Evolutionary conservation across 805 yeast genomes (phyloP), one percentile per base, ranked within the genome.

Genomic region (Candida gorgasii): DNA sequence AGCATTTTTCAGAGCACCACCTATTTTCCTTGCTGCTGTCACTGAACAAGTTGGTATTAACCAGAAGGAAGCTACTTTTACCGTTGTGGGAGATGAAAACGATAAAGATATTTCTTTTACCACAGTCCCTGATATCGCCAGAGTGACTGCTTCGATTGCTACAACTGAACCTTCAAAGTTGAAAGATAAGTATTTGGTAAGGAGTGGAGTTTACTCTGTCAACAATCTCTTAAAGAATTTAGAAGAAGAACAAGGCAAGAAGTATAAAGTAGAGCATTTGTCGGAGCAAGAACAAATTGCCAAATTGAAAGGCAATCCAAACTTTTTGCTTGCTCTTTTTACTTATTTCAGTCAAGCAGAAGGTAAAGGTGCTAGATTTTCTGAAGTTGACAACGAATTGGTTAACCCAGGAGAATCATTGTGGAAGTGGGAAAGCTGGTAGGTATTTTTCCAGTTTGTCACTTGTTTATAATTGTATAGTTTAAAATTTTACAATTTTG

Each of bases 101-200:
- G 24, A 32, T 5, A 32, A 32, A n/a, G 50, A 54, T 36, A 44
- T 75, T 39, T 59, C 72, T 22, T 57, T 72, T 28, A 51, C 75
- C 3, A 64, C 50, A 31, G 44, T 63, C 20, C 46, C 43, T 12
- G 80, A 80, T 57, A 53, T 79, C 42, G 80, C 77, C 14, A 61
- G 68, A 24, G 47, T 60, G 3, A 54, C 72, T 38, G 76, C 75
- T 12, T 53, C 71, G 8, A 44, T 76, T 30, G 73, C 68, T 9
- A 57, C 77, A n/a, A 45, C 47, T 6, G 65, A 69, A 30, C 64
- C 67, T 5, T 31, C 65, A 0, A 33, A 55, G 3, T 48, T 79
- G 15, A 81, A 82, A 18, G 73, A 78, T 47, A 47, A 39, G 15
- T 43, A 78, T 13, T 14, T 8, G 5, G 18, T 30, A 11, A 65